Conservation (phyloP, 805 yeast species). For the Barnettozyma salicaria region DNA sequence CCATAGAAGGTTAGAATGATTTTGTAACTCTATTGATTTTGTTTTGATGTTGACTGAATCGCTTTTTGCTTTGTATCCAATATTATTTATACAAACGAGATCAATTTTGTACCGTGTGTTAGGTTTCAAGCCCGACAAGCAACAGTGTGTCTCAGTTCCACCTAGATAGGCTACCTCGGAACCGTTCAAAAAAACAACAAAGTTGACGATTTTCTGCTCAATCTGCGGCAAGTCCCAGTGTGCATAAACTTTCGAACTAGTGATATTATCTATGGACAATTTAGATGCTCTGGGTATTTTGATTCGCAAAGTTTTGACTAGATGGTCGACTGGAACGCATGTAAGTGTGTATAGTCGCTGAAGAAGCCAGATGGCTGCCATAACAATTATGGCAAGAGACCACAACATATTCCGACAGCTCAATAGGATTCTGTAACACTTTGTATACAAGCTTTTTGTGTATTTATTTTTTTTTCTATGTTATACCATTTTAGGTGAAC, state of each 20-base stretch:
- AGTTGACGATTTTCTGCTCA: conserved; percentile 28
- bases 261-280: conserved; percentile 49
- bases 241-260: conserved; percentile 38
- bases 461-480: too few relatives aligned
- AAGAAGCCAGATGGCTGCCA: conserved; percentile 23
- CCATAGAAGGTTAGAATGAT: conserved; percentile 18
- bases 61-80: conserved; percentile 37
- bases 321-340: conserved; percentile 39
- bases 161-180: conserved; percentile 29
- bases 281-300: conserved; percentile 52
- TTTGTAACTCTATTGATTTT: conserved; percentile 22
- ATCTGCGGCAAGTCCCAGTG: conserved; percentile 45
- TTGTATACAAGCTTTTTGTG: too few relatives aligned
- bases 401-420: conserved; percentile 18
- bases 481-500: too few relatives aligned
- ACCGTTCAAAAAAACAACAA: conserved; percentile 36
- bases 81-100: conserved; percentile 36
- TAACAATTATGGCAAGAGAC: conserved; percentile 14
- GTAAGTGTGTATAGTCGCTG: conserved; percentile 17
- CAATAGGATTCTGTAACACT: too few relatives aligned
- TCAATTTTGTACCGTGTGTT: conserved; percentile 37
- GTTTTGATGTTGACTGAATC: conserved; percentile 38
- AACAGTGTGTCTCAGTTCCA: conserved; percentile 33
- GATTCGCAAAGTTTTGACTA: conserved; percentile 41
- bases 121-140: conserved; percentile 29